Evolutionary conservation across 495 filamentous ascomycete species (phyloP), one percentile per base, ranked within the genome.

Genomic region (Xylaria grammica): DNA sequence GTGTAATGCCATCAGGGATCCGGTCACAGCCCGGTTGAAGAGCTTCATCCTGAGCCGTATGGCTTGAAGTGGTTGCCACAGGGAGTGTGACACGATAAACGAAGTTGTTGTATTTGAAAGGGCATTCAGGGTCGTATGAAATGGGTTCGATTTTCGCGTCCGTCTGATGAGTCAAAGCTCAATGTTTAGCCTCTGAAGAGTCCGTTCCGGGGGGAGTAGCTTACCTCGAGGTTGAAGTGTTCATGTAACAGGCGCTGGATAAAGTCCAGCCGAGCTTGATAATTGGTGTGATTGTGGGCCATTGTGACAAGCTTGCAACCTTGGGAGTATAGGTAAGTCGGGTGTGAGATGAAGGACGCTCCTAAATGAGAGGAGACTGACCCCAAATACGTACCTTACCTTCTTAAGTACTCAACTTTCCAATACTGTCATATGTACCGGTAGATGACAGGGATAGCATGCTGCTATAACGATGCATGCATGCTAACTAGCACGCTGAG

Each of bases 91-190:
- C 40, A 20, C 55, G 69, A 46, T 77, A 77, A 44, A 77, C 74
- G 44, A 75, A 77, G 58, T 75, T 77, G 71, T 75, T 77, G 69
- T 72, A 75, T 54, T 75, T 74, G 68, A 74, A 75, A n/a, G 65
- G 67, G 36, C 55, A 65, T 19, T 77, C 65, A 20, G 73, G 67
- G 48, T 75, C 73, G 54, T 77, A 75, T 63, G 72, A 73, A 36
- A 75, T 64, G 3, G 68, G 72, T 19, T 17, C 55, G 53, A 75
- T 73, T 30, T 66, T 38, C 13, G 42, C 1, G 19, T 54, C 36
- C 51, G 11, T 11, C 32, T 36, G n/a, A 36, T 36, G 32, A 5
- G 32, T 5, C 11, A 36, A 4, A 36, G 4, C n/a, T n/a, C n/a
- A n/a, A 11, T 36, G 4, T 36, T 36, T 36, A 36, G 32, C 32